Evolutionary conservation across 192 early-diverging fungal genomes (phyloP).

Genomic region (Rhizophagus prolifer): DNA sequence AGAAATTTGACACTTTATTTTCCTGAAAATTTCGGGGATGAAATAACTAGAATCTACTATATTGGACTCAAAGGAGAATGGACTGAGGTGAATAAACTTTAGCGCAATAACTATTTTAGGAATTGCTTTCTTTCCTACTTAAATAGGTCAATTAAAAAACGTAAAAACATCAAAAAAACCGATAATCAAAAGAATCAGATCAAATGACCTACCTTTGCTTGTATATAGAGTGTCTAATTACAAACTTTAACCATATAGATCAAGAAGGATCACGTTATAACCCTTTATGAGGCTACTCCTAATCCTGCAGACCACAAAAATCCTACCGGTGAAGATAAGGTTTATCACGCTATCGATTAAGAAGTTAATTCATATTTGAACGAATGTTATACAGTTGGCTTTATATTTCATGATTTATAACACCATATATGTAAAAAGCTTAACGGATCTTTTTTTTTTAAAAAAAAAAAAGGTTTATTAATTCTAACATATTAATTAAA

Average conservation of each 20-base stretch:
- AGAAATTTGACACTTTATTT: constrained; percentile 81
- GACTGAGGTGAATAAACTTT: constrained; percentile 52
- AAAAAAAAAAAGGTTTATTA: neutral
- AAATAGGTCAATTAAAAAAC: too few relatives aligned
- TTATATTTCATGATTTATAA: too few relatives aligned
- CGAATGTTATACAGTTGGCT: too few relatives aligned
- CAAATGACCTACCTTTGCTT: neutral
- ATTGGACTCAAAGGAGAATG: constrained; percentile 93
- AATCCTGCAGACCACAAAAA: constrained; percentile 74
- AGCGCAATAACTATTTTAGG: too few relatives aligned
- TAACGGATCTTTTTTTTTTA: neutral
- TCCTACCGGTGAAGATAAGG: constrained; percentile 44
- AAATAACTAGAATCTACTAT: constrained; percentile 73
- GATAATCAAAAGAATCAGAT: neutral
- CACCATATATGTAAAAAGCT: neutral
- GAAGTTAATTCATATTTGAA: neutral
- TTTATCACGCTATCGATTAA: constrained; percentile 51
- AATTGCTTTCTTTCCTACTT: neutral
- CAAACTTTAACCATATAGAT: constrained; percentile 39
- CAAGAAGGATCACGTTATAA: constrained; percentile 66
- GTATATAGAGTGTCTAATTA: neutral
- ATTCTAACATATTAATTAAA: neutral
- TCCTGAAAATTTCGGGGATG: constrained; percentile 74
- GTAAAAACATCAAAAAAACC: too few relatives aligned
- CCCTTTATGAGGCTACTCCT: constrained; percentile 71